A percentile compares a stretch with the other conserved stretches of the same genome.
Evolutionary conservation across 1,284 basidiomycete genomes (phyloP).

Genomic region (Naganishia sp.): DNA sequence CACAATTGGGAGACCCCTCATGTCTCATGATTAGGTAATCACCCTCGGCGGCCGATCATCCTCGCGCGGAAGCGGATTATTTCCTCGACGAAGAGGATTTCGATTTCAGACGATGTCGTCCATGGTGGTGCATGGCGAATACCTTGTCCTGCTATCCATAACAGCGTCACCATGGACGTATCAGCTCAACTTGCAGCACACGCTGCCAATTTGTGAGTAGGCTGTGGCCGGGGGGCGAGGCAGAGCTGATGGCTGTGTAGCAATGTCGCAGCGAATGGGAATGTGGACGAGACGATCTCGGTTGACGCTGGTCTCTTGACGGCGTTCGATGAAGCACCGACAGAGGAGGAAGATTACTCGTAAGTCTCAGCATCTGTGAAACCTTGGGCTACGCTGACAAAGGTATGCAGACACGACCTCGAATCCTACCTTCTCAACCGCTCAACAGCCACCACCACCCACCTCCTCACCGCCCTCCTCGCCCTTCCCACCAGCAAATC

Average conservation of each 20-base stretch:
- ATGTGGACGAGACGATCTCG: conserved; percentile 23
- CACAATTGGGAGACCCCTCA: too few relatives aligned
- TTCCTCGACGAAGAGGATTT: conserved; percentile 9
- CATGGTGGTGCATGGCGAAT: neutral
- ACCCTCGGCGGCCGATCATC: neutral
- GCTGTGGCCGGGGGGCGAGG: too few relatives aligned
- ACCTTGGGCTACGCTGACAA: neutral
- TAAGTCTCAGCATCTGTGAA: conserved; percentile 51
- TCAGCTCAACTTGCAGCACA: conserved; percentile 71
- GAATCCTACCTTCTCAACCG: conserved; percentile 78
- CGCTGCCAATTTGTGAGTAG: conserved; percentile 63
- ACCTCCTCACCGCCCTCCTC: conserved; percentile 78
- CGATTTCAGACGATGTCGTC: neutral
- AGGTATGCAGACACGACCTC: conserved; percentile 63
- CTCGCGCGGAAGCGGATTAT: conserved; percentile 16
- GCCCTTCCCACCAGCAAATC: conserved; percentile 73
- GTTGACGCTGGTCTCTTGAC: conserved; percentile 81
- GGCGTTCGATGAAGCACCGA: conserved; percentile 82
- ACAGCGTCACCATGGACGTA: conserved; percentile 65
- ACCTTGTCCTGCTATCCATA: neutral
- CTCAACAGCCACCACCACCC: conserved; percentile 83
- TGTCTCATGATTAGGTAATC: neutral
- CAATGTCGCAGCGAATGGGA: conserved; percentile 21
- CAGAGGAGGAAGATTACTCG: conserved; percentile 77
- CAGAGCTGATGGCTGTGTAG: neutral